Evolutionary conservation across 2,329 filamentous ascomycete species (phyloP), one percentile per base, ranked within the genome.

Genomic region (Pseudopyricularia cyperi): DNA sequence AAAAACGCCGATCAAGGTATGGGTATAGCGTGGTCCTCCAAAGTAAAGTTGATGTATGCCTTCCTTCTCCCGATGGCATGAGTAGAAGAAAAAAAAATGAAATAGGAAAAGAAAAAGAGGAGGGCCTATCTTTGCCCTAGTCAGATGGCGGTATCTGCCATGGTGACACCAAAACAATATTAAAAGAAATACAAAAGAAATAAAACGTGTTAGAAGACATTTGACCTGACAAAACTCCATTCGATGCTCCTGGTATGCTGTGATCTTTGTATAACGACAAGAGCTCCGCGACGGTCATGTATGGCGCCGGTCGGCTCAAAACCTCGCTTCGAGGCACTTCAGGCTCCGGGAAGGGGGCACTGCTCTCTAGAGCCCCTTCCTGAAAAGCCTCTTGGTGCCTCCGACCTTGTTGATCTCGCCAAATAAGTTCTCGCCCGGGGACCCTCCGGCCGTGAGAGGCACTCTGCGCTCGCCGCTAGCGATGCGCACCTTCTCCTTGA

Each of bases 401-500:
- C 86, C 85, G 5, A 83, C 80, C 63, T 78, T 87, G 46, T 84
- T 83, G 57, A 89, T 67, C 57, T 88, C 83, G 19, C 82, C 83
- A 65, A 89, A 86, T 46, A 73, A 67, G 58, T 61, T 62, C 28
- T 68, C 62, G 55, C 59, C 54, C 47, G 60, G 51, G 35, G 55
- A 56, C 15, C 47, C 42, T 24, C 28, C 32, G 32, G 34, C n/a
- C 3, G 33, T 28, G n/a, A 17, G 46, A 19, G 64, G 56, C 50
- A 66, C 66, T 30, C 46, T 30, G 48, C 67, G 68, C 63, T 81
- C 81, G 52, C 77, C 77, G 61, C 83, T 87, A 55, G 81, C 85
- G 47, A 82, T 75, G 54, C 84, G 78, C 39, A 89, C 87, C 62
- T 87, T 85, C 61, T 87, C 84, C 68, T 89, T 84, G 70, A 93